These are phyloP conservation scores for Ambrosia trifida DNA, from an alignment of 129 eudicot genomes.

Conservation along the genomic window DNA sequence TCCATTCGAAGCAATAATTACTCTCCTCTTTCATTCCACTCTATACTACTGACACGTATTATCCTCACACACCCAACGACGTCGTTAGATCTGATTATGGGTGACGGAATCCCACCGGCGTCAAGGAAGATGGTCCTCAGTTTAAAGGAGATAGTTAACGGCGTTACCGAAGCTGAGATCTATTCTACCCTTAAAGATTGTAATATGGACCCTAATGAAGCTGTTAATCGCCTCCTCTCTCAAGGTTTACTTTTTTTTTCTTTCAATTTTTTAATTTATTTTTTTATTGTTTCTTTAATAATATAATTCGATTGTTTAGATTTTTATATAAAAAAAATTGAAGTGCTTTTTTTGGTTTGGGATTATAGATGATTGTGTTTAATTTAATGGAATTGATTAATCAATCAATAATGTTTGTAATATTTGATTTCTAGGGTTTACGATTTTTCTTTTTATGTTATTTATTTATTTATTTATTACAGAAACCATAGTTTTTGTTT, in stretches of 20 bases:
- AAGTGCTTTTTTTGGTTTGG: constrained; percentile 4
- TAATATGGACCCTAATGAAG: constrained; percentile 91
- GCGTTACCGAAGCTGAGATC: constrained; percentile 71
- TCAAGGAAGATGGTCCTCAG: constrained; percentile 67
- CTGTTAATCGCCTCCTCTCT: constrained; percentile 72
- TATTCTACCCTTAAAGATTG: constrained; percentile 80
- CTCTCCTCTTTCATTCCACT: constrained; percentile 18
- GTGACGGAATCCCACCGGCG: constrained; percentile 53
- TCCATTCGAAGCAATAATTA: constrained; percentile 10
- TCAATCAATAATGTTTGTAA: background rate
- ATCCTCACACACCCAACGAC: background rate
- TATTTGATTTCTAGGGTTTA: constrained; percentile 1
- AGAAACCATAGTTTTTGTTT: no score
- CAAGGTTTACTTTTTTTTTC: constrained; percentile 53
- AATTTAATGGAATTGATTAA: background rate
- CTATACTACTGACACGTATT: constrained; percentile 28
- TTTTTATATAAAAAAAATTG: background rate
- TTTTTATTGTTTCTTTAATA: constrained; percentile 8
- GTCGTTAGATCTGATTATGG: constrained; percentile 36
- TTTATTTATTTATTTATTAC: background rate
- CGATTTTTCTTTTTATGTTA: background rate
- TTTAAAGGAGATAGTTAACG: constrained; percentile 76
- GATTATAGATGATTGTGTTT: background rate
- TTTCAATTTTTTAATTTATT: background rate
- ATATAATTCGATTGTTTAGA: no score